Base-by-base conservation (phyloP, 768 basidiomycete genomes). In the Rhizopogon salebrosus region DNA sequence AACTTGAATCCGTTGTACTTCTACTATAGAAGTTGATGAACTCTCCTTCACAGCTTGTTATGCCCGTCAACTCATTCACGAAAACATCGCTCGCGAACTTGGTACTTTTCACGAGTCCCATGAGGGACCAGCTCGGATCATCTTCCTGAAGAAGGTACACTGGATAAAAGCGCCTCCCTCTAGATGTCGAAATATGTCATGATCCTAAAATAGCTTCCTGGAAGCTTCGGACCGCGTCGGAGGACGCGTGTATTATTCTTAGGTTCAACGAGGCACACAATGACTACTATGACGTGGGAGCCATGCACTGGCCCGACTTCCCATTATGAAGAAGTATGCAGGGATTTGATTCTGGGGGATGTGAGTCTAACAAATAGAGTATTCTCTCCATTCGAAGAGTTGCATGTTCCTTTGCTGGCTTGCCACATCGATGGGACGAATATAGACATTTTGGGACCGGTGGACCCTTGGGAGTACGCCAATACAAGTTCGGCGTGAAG, bases 171-270 rank as follows among this genome's bases (percentile, higher is more conserved):
- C n/a, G n/a, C 3, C 6, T 5, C 14, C 43, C 27, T 29, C 43
- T 31, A 13, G 14, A 34, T 34, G 31, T 46, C 20, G 22, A 23
- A 23, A 34, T 59, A 40, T 55, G 57, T 26, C 18, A 57, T 63
- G 60, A 64, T 63, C 11, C 50, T 63, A 16, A 35, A 63, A 26
- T 23, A 36, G 18, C 51, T 63, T 63, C 16, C 16, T 63, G 27
- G 62, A 63, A 31, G 64, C 62, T 10, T 23, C 27, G 6, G 27
- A 43, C 5, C 51, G 50, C 8, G 53, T 56, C 24, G 63, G 63
- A n/a, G 62, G 62, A 24, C 53, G 62, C 6, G 36, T 63, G 1
- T 62, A 45, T 37, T n/a, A 63, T 64, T 3, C 43, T 31, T 46
- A 46, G 8, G 16, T 46, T 46, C 29, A 46, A 29, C 20, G 43